Conservation (phyloP, 768 basidiomycete species). For the Agaricus subrufescens region DNA sequence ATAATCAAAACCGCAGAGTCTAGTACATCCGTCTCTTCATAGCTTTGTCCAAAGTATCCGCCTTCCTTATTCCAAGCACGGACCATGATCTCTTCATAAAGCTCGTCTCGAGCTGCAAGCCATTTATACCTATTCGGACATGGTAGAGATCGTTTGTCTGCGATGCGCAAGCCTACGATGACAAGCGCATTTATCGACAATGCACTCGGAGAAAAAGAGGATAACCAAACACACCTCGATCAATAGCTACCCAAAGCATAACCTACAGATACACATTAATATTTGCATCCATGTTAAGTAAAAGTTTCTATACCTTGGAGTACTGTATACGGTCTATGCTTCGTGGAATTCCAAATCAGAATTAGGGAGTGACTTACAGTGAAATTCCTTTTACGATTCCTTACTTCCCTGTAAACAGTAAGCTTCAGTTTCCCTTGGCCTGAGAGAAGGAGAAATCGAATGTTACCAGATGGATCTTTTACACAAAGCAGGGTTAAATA, state of each 20-base stretch:
- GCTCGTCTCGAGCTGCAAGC: slow-evolving; percentile 15
- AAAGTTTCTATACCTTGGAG: slow-evolving; percentile 57
- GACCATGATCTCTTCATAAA: slow-evolving; percentile 93
- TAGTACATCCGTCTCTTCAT: slow-evolving; percentile 76
- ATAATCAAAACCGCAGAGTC: slow-evolving; percentile 90
- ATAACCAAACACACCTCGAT: slow-evolving; percentile 53
- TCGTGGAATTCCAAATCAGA: not conserved
- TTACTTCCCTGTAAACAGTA: slow-evolving; percentile 68
- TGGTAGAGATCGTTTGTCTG: slow-evolving; percentile 92
- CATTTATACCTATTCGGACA: slow-evolving; percentile 37
- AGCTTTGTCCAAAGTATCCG: slow-evolving; percentile 80
- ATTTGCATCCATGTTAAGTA: slow-evolving; percentile 8
- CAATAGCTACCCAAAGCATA: slow-evolving; percentile 97
- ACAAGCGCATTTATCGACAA: slow-evolving; percentile 22
- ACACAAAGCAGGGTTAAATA: not conserved
- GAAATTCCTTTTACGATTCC: slow-evolving; percentile 80
- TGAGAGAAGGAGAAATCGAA: slow-evolving; percentile 11
- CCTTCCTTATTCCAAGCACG: slow-evolving; percentile 78
- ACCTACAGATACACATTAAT: slow-evolving; percentile 37
- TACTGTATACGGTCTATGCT: slow-evolving; percentile 38
- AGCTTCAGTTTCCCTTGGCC: not conserved
- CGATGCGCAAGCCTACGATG: slow-evolving; percentile 63
- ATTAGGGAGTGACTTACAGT: slow-evolving; percentile 46
- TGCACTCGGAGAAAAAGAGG: not conserved
- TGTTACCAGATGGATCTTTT: slow-evolving; percentile 80